These are phyloP conservation scores for Rhodotorula diobovata DNA, from an alignment of 768 basidiomycete genomes.

Conservation along the genomic window DNA sequence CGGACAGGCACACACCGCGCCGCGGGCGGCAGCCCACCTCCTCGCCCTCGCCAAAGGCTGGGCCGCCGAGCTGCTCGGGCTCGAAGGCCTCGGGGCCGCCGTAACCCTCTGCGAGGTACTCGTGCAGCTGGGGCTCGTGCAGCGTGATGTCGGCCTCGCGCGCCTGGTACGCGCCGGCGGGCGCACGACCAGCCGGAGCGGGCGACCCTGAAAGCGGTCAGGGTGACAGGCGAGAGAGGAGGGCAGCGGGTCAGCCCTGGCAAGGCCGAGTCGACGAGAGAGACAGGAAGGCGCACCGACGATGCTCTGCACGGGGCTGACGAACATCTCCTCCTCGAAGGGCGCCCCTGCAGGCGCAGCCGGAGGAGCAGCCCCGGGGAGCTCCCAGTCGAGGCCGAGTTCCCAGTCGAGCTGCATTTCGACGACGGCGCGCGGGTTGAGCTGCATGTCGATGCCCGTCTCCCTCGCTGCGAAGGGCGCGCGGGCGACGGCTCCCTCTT, in stretches of 20 bases:
- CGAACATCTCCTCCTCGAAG: slow-evolving; percentile 2
- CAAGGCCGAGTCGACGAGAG: neutral
- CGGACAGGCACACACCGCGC: no score
- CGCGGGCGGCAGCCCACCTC: no score
- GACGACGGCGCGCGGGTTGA: slow-evolving; percentile 5
- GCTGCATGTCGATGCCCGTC: slow-evolving; percentile 16
- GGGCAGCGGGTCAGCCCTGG: no score
- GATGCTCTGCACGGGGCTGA: neutral
- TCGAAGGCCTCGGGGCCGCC: neutral
- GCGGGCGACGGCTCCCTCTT: no score
- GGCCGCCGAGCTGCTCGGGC: slow-evolving; percentile 8
- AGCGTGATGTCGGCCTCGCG: slow-evolving; percentile 26
- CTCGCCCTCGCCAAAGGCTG: slow-evolving; percentile 21
- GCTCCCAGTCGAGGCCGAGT: slow-evolving; percentile 13
- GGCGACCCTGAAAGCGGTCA: neutral
- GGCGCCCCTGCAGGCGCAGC: no score
- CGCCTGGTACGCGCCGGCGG: slow-evolving; percentile 12
- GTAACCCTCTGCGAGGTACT: slow-evolving; percentile 14
- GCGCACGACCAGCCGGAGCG: neutral
- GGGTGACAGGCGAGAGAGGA: neutral
- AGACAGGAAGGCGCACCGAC: neutral
- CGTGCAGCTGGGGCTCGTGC: slow-evolving; percentile 34
- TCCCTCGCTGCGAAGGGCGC: neutral
- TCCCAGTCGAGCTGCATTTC: slow-evolving; percentile 7
- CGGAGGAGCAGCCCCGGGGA: neutral